phyloP scores from a whole-genome alignment of 1,284 basidiomycete genomes.

The Mycocalia duriaeana region DNA sequence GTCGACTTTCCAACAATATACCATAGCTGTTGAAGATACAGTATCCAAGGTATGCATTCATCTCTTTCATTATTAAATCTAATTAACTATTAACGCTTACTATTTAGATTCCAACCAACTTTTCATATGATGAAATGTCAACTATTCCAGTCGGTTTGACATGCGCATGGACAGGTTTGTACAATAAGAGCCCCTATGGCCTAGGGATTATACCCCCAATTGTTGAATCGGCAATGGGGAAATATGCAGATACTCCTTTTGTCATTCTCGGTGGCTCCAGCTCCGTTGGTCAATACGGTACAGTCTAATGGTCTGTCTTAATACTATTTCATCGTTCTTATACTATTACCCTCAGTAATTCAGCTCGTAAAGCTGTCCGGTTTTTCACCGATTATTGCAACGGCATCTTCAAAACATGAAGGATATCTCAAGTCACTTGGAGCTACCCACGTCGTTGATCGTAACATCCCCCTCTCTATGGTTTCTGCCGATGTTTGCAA shows the following conservation, averaged over 20 bases:
- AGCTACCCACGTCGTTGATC: conserved; percentile 49
- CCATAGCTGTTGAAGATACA: conserved; percentile 33
- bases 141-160: neutral
- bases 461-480: conserved; percentile 22
- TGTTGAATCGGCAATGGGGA: conserved; percentile 27
- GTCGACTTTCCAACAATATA: conserved; percentile 45
- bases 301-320: neutral
- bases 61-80: neutral
- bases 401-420: conserved; percentile 40
- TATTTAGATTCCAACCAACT: conserved; percentile 1
- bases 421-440: conserved; percentile 44
- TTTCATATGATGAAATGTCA: conserved; percentile 3
- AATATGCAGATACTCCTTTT: conserved; percentile 30
- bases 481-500: conserved; percentile 25
- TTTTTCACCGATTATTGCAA: conserved; percentile 45
- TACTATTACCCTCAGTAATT: conserved; percentile 39
- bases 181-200: conserved; percentile 24
- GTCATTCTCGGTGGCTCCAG: conserved; percentile 35
- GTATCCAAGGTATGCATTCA: conserved; percentile 31
- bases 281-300: conserved; percentile 35
- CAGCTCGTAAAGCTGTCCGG: conserved; percentile 34
- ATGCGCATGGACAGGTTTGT: conserved; percentile 39
- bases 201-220: conserved; percentile 26
- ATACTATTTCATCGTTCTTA: neutral
- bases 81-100: neutral